Percentiles rank a stretch among this genome's conserved stretches.
phyloP scores from a whole-genome alignment of 169 alveolate genomes.

The Plasmodium reichenowi region DNA sequence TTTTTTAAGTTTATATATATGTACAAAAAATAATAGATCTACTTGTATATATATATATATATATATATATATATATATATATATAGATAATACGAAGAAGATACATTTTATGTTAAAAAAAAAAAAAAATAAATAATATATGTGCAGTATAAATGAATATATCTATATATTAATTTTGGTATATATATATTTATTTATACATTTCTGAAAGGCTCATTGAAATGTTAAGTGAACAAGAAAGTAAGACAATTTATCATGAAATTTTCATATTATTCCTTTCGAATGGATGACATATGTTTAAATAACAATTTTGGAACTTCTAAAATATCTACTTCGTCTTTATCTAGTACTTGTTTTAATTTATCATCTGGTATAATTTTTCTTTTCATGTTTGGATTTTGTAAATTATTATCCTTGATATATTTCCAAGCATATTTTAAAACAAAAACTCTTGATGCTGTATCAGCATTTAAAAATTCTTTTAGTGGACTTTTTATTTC shows the following conservation, averaged over 20 bases:
- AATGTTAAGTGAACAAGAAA: no score
- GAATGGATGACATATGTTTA: conserved; percentile 36
- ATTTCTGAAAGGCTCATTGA: background rate
- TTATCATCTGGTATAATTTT: conserved; percentile 66
- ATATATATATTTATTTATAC: no score
- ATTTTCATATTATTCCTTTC: conserved; percentile 13
- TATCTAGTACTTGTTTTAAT: conserved; percentile 49
- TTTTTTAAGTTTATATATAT: no score
- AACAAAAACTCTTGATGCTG: conserved; percentile 71
- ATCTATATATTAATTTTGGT: no score
- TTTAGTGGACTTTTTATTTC: conserved; percentile 65
- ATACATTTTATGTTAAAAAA: no score
- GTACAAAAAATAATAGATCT: no score
- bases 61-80: no score
- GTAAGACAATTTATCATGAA: no score
- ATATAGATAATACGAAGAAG: no score
- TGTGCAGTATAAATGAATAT: no score
- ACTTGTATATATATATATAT: no score
- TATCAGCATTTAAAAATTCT: conserved; percentile 56
- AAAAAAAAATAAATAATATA: no score
- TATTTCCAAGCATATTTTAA: conserved; percentile 73
- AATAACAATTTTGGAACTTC: conserved; percentile 59
- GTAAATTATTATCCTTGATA: conserved; percentile 72
- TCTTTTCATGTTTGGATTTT: conserved; percentile 71
- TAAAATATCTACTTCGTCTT: conserved; percentile 70